These are phyloP conservation scores for Penicillium arizonense DNA, from an alignment of 495 filamentous ascomycete genomes.

Conservation along the genomic window DNA sequence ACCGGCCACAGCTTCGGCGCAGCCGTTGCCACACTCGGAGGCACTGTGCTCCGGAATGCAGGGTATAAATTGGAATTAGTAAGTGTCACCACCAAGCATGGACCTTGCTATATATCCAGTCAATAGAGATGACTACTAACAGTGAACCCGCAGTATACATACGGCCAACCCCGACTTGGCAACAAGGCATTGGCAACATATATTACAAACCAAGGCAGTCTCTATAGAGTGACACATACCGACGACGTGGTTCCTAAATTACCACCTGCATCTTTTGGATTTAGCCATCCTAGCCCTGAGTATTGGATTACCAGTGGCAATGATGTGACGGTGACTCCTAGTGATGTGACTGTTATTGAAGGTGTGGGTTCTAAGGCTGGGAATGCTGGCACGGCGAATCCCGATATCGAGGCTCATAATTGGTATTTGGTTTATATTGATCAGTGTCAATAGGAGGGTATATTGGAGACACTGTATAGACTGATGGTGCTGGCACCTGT, in stretches of 20 bases:
- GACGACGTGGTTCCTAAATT: slow-evolving; percentile 66
- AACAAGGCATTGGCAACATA: slow-evolving; percentile 53
- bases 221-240: slow-evolving; percentile 65
- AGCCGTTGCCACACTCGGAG: slow-evolving; percentile 61
- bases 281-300: slow-evolving; percentile 64
- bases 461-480: not conserved
- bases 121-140: not conserved
- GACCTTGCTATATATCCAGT: not conserved
- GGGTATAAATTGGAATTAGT: slow-evolving; percentile 39
- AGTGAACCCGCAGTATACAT: slow-evolving; percentile 52
- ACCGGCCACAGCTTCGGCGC: slow-evolving; percentile 72
- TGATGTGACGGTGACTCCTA: slow-evolving; percentile 34
- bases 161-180: slow-evolving; percentile 67
- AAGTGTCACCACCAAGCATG: slow-evolving; percentile 4
- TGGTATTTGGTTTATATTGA: slow-evolving; percentile 25
- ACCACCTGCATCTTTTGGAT: slow-evolving; percentile 56
- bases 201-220: slow-evolving; percentile 46
- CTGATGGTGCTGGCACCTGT: not conserved
- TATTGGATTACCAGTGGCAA: slow-evolving; percentile 56
- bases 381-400: slow-evolving; percentile 31
- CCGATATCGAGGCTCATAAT: slow-evolving; percentile 12
- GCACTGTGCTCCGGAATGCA: slow-evolving; percentile 52
- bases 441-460: slow-evolving; percentile 12
- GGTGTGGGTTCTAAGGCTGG: slow-evolving; percentile 34
- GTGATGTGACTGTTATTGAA: slow-evolving; percentile 38